These are phyloP conservation scores for Cryptococcus floricola DNA, from an alignment of 1,284 basidiomycete genomes.

Conservation along the genomic window DNA sequence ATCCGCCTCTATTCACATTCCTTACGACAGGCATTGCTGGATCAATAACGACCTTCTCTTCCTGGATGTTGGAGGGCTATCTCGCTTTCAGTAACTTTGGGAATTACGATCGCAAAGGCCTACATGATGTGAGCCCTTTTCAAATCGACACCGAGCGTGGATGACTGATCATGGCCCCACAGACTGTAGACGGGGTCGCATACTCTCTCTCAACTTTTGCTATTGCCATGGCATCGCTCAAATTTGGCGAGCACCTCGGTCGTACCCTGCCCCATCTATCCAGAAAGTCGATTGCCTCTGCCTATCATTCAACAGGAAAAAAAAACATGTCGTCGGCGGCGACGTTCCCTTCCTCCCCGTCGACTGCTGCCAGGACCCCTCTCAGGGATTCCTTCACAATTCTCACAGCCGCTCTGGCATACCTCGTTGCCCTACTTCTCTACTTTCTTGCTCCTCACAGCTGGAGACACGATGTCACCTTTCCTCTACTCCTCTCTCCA, in stretches of 20 bases:
- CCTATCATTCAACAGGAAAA: neutral
- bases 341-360: neutral
- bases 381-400: conserved; percentile 38
- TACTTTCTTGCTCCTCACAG: conserved; percentile 65
- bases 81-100: conserved; percentile 74
- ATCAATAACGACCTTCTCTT: conserved; percentile 91
- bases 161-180: conserved; percentile 8
- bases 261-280: conserved; percentile 53
- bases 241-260: conserved; percentile 36
- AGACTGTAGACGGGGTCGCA: conserved; percentile 83
- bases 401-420: conserved; percentile 44
- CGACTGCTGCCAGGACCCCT: conserved; percentile 13
- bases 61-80: conserved; percentile 89
- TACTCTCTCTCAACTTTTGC: conserved; percentile 74
- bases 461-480: conserved; percentile 75
- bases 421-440: conserved; percentile 60
- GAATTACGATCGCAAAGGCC: conserved; percentile 60
- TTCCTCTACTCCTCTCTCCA: conserved; percentile 84
- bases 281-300: neutral
- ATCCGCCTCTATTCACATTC: conserved; percentile 81
- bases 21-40: conserved; percentile 94
- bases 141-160: neutral
- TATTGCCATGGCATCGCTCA: conserved; percentile 56
- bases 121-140: conserved; percentile 65
- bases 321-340: neutral